Evolutionary conservation across 2,329 filamentous ascomycete species (phyloP).

Genomic region (Pyrenophora graminea): DNA sequence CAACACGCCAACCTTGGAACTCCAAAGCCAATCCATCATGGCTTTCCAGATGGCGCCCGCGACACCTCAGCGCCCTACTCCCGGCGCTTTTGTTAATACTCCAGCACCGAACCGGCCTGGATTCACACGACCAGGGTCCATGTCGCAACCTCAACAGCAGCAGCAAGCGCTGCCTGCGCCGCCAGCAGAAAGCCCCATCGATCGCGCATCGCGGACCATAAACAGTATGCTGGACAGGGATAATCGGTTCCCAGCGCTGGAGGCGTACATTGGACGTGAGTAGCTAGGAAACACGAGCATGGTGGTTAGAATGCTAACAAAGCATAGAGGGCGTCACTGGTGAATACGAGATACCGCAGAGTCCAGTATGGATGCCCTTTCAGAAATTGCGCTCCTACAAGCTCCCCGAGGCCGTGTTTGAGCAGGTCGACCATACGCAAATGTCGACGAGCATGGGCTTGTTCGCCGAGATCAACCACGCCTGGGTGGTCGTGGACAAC

Average conservation of each 20-base stretch:
- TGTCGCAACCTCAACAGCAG: slow-evolving; percentile 32
- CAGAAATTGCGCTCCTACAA: slow-evolving; percentile 84
- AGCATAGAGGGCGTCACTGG: slow-evolving; percentile 80
- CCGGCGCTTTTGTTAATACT: slow-evolving; percentile 76
- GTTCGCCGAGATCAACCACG: slow-evolving; percentile 92
- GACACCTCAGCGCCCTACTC: slow-evolving; percentile 71
- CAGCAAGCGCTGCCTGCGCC: slow-evolving; percentile 30
- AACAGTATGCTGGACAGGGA: slow-evolving; percentile 78
- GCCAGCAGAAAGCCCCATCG: slow-evolving; percentile 62
- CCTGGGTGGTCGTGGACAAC: slow-evolving; percentile 95
- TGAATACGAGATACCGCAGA: slow-evolving; percentile 79
- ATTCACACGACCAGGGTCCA: slow-evolving; percentile 31
- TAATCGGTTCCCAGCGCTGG: slow-evolving; percentile 82
- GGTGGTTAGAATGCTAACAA: slow-evolving; percentile 32
- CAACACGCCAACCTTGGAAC: slow-evolving; percentile 5
- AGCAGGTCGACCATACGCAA: slow-evolving; percentile 86
- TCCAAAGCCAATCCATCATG: slow-evolving; percentile 25
- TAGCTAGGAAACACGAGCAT: slow-evolving; percentile 4
- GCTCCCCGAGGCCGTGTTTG: slow-evolving; percentile 89
- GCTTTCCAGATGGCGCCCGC: slow-evolving; percentile 37
- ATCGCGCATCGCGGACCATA: slow-evolving; percentile 80
- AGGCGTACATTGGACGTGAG: slow-evolving; percentile 87
- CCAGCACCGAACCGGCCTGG: slow-evolving; percentile 58
- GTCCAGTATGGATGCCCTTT: slow-evolving; percentile 81
- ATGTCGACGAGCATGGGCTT: slow-evolving; percentile 92